A percentile compares a stretch with the other conserved stretches of the same genome.
Conservation (phyloP, 2,329 filamentous ascomycete species). For the Ploettnerulaceae sp. region DNA sequence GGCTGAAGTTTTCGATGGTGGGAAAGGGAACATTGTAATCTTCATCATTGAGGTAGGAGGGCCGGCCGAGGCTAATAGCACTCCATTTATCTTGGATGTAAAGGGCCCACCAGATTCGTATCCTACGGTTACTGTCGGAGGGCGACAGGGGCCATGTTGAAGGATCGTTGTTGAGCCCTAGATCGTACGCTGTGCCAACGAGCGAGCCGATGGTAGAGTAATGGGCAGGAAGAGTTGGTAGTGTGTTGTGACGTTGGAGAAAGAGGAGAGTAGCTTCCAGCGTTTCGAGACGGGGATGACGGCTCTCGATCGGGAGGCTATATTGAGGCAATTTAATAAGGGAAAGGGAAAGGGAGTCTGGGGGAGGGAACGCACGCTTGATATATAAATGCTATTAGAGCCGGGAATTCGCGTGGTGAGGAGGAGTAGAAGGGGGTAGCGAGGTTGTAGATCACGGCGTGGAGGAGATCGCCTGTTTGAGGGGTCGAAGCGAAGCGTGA, state of each 20-base stretch:
- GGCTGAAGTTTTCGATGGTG: conserved; percentile 36
- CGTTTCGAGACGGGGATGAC: conserved; percentile 25
- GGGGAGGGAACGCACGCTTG: conserved; percentile 20
- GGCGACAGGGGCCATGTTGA: conserved; percentile 28
- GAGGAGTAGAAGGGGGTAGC: conserved; percentile 25
- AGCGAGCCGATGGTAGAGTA: conserved; percentile 19
- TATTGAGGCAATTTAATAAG: not conserved
- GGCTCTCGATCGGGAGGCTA: conserved; percentile 25
- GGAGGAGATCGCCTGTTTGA: conserved; percentile 20
- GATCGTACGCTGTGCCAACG: conserved; percentile 28
- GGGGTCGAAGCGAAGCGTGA: conserved; percentile 18
- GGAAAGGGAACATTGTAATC: conserved; percentile 39
- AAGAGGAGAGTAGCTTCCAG: conserved; percentile 26
- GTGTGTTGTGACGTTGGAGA: conserved; percentile 20
- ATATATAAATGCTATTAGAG: conserved; percentile 20
- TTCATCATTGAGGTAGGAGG: conserved; percentile 38
- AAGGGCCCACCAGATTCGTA: conserved; percentile 58
- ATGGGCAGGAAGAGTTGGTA: conserved; percentile 16
- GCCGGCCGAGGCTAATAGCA: conserved; percentile 51
- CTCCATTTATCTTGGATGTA: conserved; percentile 63
- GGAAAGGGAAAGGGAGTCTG: not conserved
- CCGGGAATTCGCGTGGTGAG: conserved; percentile 14
- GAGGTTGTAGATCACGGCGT: conserved; percentile 26
- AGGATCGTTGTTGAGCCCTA: conserved; percentile 31
- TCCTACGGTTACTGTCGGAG: conserved; percentile 37